phyloP scores from a whole-genome alignment of 1,284 basidiomycete species.

The Apiotrichum sp. region DNA sequence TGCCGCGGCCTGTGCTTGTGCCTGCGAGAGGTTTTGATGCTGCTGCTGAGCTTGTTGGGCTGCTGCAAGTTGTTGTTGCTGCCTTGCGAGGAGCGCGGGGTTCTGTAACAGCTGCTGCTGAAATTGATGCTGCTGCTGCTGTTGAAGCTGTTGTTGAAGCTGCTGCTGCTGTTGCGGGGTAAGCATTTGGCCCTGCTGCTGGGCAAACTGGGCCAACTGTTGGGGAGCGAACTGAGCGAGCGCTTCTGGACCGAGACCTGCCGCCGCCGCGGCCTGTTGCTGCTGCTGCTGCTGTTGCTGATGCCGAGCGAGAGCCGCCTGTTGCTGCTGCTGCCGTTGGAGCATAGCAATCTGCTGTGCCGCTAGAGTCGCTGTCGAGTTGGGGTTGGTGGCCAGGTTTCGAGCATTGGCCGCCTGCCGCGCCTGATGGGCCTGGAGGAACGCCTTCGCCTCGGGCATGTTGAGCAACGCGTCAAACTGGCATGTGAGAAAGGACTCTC shows the following conservation, averaged over 20 bases:
- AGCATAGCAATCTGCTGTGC: constrained; percentile 21
- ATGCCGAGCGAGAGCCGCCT: constrained; percentile 9
- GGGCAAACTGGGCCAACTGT: constrained; percentile 17
- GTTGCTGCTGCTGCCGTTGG: constrained; percentile 16
- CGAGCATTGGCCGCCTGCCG: constrained; percentile 6
- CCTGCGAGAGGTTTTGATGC: neutral
- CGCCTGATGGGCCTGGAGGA: constrained; percentile 11
- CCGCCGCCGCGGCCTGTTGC: constrained; percentile 10
- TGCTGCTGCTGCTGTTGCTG: constrained; percentile 16
- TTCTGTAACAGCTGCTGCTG: constrained; percentile 11
- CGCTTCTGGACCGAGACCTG: constrained; percentile 9
- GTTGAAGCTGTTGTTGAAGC: constrained; percentile 15
- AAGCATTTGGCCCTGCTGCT: constrained; percentile 11
- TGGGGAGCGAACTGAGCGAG: constrained; percentile 14
- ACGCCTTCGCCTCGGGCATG: constrained; percentile 16
- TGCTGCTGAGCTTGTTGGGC: constrained; percentile 1
- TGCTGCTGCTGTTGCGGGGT: constrained; percentile 17
- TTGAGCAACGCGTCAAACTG: constrained; percentile 17
- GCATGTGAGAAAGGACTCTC: too few relatives aligned
- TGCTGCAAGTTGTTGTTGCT: constrained; percentile 13
- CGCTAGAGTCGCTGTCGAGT: constrained; percentile 18
- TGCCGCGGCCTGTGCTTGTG: constrained; percentile 1
- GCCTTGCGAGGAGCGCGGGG: constrained; percentile 3
- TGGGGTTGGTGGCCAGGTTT: constrained; percentile 8
- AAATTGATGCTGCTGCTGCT: constrained; percentile 13